A percentile compares a stretch with the other conserved stretches of the same genome.
Conservation (phyloP, 2,329 filamentous ascomycete genomes). For the Aspergillus fructus region DNA sequence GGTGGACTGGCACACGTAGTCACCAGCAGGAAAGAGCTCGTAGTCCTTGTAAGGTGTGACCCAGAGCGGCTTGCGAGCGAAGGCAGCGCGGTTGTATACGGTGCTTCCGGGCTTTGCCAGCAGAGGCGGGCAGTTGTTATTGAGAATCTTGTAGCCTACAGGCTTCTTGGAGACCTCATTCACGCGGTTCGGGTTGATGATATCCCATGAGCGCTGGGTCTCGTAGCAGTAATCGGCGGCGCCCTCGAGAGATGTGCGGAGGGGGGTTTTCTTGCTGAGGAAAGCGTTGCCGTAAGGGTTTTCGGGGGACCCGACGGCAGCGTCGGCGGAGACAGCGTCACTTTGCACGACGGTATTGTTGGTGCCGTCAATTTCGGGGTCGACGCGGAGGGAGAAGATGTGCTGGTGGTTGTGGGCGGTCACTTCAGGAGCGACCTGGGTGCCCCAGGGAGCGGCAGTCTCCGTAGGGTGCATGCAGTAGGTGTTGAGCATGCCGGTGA, state of each 20-base stretch:
- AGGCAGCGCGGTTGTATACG: too few species aligned
- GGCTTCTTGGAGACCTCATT: slow-evolving; percentile 60
- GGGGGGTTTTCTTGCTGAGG: slow-evolving; percentile 78
- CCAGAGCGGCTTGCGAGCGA: too few species aligned
- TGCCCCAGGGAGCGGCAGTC: slow-evolving; percentile 83
- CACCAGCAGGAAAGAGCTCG: too few species aligned
- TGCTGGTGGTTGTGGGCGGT: slow-evolving; percentile 97
- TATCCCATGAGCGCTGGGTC: slow-evolving; percentile 85
- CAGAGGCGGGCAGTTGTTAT: too few species aligned
- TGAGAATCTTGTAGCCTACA: too few species aligned
- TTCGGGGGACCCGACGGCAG: slow-evolving; percentile 65
- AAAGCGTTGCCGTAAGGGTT: slow-evolving; percentile 92
- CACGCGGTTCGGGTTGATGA: slow-evolving; percentile 76
- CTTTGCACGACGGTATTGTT: slow-evolving; percentile 83
- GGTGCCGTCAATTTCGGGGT: slow-evolving; percentile 82
- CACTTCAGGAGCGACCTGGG: slow-evolving; percentile 84
- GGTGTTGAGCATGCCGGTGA: slow-evolving; percentile 91
- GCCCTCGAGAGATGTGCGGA: slow-evolving; percentile 66
- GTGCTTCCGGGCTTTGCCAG: too few species aligned
- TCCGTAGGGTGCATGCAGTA: slow-evolving; percentile 79
- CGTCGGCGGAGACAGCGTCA: slow-evolving; percentile 73
- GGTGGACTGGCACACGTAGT: slow-evolving; percentile 83
- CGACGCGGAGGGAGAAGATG: slow-evolving; percentile 84
- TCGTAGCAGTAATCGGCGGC: slow-evolving; percentile 78
- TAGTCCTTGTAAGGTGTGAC: too few species aligned